Evolutionary conservation across 108 stramenopile species (phyloP).

Genomic region (Cafeteria roenbergensis): DNA sequence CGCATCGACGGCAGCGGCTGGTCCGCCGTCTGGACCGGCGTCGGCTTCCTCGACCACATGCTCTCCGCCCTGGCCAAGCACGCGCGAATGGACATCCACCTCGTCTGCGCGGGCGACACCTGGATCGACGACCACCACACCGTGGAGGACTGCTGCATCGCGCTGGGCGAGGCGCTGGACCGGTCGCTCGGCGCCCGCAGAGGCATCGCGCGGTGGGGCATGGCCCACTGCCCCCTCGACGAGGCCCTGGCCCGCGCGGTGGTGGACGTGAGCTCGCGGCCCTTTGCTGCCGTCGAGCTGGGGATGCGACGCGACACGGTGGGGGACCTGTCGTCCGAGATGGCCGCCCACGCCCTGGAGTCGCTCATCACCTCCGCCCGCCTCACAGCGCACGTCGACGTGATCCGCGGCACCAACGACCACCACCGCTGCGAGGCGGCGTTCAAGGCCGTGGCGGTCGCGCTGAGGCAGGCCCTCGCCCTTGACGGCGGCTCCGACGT

Average conservation of each 20-base stretch:
- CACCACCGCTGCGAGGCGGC: conserved; percentile 49
- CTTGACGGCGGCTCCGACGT: conserved; percentile 31
- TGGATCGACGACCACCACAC: conserved; percentile 52
- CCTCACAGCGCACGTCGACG: conserved; percentile 40
- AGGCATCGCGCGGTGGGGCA: conserved; percentile 37
- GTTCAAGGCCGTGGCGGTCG: conserved; percentile 42
- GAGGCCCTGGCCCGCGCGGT: conserved; percentile 43
- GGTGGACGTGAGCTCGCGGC: conserved; percentile 42
- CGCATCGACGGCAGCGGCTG: conserved; percentile 30
- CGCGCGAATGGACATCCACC: conserved; percentile 30
- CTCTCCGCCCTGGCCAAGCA: conserved; percentile 42
- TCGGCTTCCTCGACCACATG: conserved; percentile 51
- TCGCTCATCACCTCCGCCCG: conserved; percentile 38
- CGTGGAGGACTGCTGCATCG: conserved; percentile 47
- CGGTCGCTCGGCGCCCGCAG: conserved; percentile 25
- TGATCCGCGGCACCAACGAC: conserved; percentile 36
- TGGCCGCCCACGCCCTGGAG: conserved; percentile 39
- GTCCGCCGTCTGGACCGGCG: conserved; percentile 29
- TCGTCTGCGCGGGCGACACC: conserved; percentile 39
- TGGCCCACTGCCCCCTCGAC: conserved; percentile 37
- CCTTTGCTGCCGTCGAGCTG: conserved; percentile 31
- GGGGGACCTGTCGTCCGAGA: conserved; percentile 38
- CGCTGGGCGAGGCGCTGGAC: conserved; percentile 48
- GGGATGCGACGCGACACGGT: conserved; percentile 39
- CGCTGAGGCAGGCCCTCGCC: conserved; percentile 29